phyloP scores from a whole-genome alignment of 805 yeast species.

The Pichia insulana region DNA sequence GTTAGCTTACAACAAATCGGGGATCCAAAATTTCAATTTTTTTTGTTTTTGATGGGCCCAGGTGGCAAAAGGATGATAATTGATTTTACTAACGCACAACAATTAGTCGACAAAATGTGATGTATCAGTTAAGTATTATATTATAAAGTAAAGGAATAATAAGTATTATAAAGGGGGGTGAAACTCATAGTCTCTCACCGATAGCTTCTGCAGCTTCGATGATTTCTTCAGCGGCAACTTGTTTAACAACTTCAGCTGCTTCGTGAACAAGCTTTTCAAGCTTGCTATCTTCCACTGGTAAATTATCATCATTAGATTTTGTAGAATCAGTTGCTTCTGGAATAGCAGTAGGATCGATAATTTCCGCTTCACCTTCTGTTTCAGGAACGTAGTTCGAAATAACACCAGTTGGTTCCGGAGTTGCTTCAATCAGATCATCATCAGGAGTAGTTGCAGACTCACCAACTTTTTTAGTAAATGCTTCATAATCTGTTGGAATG shows the following conservation, averaged over 20 bases:
- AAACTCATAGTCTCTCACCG: conserved; percentile 7
- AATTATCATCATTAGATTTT: neutral
- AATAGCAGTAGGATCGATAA: neutral
- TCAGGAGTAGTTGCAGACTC: neutral
- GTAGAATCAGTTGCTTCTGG: conserved; percentile 1
- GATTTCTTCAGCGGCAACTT: conserved; percentile 3
- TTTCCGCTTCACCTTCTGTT: conserved; percentile 2
- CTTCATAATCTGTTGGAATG: conserved; percentile 5
- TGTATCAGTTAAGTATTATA: neutral
- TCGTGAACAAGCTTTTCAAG: conserved; percentile 3
- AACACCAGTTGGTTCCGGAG: neutral
- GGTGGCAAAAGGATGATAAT: no score
- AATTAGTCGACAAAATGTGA: neutral
- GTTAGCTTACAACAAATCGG: no score
- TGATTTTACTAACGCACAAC: no score
- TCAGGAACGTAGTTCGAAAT: neutral
- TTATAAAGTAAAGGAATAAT: neutral
- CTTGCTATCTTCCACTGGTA: neutral
- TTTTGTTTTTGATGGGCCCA: no score
- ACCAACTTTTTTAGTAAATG: neutral
- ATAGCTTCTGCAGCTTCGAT: conserved; percentile 10
- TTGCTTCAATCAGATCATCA: conserved; percentile 7
- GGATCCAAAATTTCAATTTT: no score
- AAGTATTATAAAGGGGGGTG: neutral
- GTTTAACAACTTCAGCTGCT: conserved; percentile 1